Percentiles rank a stretch among this genome's conserved stretches.
phyloP scores from a whole-genome alignment of 345 rosid genomes.

The Bretschneidera sinensis region DNA sequence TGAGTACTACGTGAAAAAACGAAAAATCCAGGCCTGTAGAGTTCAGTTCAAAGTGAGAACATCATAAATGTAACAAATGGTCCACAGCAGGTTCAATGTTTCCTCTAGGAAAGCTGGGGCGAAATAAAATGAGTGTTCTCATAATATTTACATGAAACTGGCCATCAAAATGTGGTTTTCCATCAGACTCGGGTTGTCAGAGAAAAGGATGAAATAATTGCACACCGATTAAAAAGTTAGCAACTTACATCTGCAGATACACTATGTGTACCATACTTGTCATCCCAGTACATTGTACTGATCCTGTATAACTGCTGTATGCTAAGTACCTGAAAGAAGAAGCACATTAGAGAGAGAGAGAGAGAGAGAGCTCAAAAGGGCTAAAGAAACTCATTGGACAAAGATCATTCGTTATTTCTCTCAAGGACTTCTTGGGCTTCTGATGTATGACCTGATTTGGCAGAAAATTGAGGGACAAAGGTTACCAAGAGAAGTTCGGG shows the following conservation, averaged over 20 bases:
- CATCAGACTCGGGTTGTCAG: neutral
- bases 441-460: slow-evolving; percentile 77
- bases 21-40: neutral
- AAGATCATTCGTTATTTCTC: slow-evolving; percentile 88
- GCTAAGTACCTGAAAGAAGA: slow-evolving; percentile 73
- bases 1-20: no score
- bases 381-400: slow-evolving; percentile 56
- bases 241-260: slow-evolving; percentile 89
- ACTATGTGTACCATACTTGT: slow-evolving; percentile 88
- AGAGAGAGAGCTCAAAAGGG: neutral
- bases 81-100: no score
- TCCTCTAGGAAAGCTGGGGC: neutral
- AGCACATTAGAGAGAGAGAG: slow-evolving; percentile 3
- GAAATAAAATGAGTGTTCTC: neutral
- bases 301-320: slow-evolving; percentile 87
- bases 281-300: slow-evolving; percentile 97
- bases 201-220: neutral
- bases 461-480: slow-evolving; percentile 3
- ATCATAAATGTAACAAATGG: neutral
- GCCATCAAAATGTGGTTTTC: neutral
- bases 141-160: neutral
- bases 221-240: no score
- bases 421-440: slow-evolving; percentile 87
- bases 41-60: slow-evolving; percentile 3
- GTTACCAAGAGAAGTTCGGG: slow-evolving; percentile 1